These are phyloP conservation scores for Mycena crocata DNA, from an alignment of 768 basidiomycete species.

Conservation along the genomic window DNA sequence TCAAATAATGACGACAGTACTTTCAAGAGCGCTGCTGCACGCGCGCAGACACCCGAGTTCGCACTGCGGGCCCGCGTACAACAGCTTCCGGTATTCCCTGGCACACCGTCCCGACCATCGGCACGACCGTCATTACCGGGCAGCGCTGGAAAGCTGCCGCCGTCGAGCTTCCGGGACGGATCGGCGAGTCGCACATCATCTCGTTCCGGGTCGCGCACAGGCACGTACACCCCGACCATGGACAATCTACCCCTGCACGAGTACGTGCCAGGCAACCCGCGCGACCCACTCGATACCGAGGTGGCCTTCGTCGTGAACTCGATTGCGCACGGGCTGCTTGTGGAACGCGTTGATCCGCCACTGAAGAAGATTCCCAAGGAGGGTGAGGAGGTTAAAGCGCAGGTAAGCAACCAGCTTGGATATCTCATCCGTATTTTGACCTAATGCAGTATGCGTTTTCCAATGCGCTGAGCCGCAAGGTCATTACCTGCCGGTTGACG, in stretches of 20 bases:
- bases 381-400: conserved; percentile 84
- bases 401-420: too few species aligned
- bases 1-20: conserved; percentile 67
- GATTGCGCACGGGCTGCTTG: conserved; percentile 78
- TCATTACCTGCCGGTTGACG: conserved; percentile 83
- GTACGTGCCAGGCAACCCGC: conserved; percentile 73
- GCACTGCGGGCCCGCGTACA: conserved; percentile 69
- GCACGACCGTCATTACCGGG: conserved; percentile 27
- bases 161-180: conserved; percentile 81
- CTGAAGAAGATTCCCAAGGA: conserved; percentile 72
- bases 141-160: conserved; percentile 61
- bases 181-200: conserved; percentile 68
- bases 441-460: conserved; percentile 89
- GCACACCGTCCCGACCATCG: conserved; percentile 53
- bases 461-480: conserved; percentile 76
- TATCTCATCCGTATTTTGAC: too few species aligned
- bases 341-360: conserved; percentile 86
- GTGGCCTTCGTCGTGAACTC: conserved; percentile 81
- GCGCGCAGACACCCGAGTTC: conserved; percentile 79
- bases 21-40: conserved; percentile 56
- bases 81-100: conserved; percentile 66
- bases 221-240: conserved; percentile 69
- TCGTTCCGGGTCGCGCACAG: conserved; percentile 73
- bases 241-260: conserved; percentile 66
- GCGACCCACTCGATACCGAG: conserved; percentile 87